Percentiles rank a stretch among this genome's conserved stretches.
Conservation (phyloP, 1,284 basidiomycete species). For the Boletus mariae region DNA sequence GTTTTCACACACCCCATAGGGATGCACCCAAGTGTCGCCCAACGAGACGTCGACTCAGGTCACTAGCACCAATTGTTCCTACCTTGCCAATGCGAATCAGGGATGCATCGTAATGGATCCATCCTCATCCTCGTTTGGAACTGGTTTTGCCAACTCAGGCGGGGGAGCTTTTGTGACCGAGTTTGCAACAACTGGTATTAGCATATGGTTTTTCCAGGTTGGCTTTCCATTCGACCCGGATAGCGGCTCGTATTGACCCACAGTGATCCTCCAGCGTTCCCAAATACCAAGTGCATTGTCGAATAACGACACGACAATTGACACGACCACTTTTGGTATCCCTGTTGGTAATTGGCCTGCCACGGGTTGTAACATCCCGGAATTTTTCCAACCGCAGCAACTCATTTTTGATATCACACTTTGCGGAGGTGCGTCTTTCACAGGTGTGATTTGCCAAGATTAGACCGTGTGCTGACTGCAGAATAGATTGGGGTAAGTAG, state of each 20-base stretch:
- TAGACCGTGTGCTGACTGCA: slow-evolving; percentile 5
- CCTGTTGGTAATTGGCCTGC: slow-evolving; percentile 69
- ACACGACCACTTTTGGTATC: slow-evolving; percentile 61
- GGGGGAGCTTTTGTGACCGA: slow-evolving; percentile 76
- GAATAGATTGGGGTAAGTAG: slow-evolving; percentile 42
- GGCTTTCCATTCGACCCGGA: slow-evolving; percentile 18
- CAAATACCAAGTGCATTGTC: slow-evolving; percentile 55
- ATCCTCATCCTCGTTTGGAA: slow-evolving; percentile 56
- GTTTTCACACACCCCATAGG: slow-evolving; percentile 33
- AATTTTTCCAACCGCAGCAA: slow-evolving; percentile 63
- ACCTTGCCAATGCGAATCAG: slow-evolving; percentile 49
- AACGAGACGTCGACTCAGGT: slow-evolving; percentile 50
- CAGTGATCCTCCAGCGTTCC: slow-evolving; percentile 38
- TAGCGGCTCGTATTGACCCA: neutral
- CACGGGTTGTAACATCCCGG: slow-evolving; percentile 53
- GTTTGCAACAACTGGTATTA: slow-evolving; percentile 59
- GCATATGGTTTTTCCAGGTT: slow-evolving; percentile 74
- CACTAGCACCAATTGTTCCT: slow-evolving; percentile 60
- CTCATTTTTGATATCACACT: slow-evolving; percentile 75
- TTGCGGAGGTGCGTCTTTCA: slow-evolving; percentile 46
- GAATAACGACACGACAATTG: slow-evolving; percentile 52
- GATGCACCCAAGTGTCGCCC: slow-evolving; percentile 52
- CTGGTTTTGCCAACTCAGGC: slow-evolving; percentile 56
- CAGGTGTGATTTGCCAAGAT: neutral
- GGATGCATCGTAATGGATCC: slow-evolving; percentile 62